Base-by-base conservation (phyloP, 1,284 basidiomycete genomes). In the Ustilago nuda region DNA sequence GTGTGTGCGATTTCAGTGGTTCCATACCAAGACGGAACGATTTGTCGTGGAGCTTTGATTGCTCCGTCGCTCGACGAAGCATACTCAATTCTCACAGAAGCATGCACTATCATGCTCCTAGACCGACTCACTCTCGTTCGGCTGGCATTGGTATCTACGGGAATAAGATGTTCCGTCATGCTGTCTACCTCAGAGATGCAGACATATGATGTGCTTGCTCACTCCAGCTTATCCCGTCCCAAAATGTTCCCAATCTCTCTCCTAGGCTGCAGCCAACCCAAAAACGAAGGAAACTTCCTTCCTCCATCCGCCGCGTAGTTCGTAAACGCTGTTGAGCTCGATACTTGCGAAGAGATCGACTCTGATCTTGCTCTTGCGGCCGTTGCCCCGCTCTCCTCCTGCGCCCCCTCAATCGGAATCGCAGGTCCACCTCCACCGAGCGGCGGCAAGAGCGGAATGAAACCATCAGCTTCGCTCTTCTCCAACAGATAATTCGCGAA, bases 401-500 rank as follows among this genome's bases (percentile, higher is more conserved):
- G 32, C 12, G 15, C 12, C 3, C 36, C 61, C 12, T 60, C 58
- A 17, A 67, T 17, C 36, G 59, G 37, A 7, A 66, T 72, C 41
- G 60, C 72, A 32, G 66, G 66, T 27, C 61, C 60, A 52, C 69
- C 72, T 4, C 57, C 63, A 9, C 72, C 72, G 15, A 76, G 33
- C 56, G 51, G 36, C 11, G 65, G 58, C 48, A 67, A 36, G 30
- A 66, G 45, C 33, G 66, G 63, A 6, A 70, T 52, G 50, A 73
- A 69, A 8, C 72, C 76, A 32, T 72, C 66, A 72, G 75, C 84
- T 89, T 89, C 72, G 32, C 81, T 76, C 72, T 86, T 86, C 87
- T 98, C 96, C 61, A 99, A 91, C 76, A 99, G 88, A 86, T 97
- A 99, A 86, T 97, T 95, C 33, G 97, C 93, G 74, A 99, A 94